Evolutionary conservation across 345 rosid genomes (phyloP), one percentile per base, ranked within the genome.

Genomic region (Lagerstroemia speciosa): DNA sequence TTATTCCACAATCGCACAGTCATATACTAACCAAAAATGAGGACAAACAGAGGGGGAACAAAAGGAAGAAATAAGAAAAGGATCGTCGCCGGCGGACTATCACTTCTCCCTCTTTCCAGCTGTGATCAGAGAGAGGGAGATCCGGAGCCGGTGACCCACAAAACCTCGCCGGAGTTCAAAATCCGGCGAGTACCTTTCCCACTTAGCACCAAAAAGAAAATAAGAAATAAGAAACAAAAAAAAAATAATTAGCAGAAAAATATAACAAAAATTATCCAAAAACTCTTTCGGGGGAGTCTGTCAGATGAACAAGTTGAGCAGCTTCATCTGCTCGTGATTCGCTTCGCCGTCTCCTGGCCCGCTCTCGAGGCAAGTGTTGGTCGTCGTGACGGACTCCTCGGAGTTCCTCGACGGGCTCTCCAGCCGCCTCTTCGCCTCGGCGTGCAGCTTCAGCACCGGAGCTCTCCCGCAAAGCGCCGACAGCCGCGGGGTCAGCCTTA

Each of bases 361-460:
- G 67, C 83, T 84, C 8, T 86, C 89, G 10, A 80, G 78, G 68
- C 86, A 86, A 26, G 98, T 83, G 37, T 92, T 89, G 62, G 88
- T 84, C 33, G 93, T 89, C 65, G 88, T 88, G 15, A 65, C 92
- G 2, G 97, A 93, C 65, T 83, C 97, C 83, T 89, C 96, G 5
- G 96, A 93, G 75, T 86, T 91, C 97, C 89, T 85, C 22, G 97
- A 93, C 62, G 92, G 92, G 29, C 90, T 81, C 34, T 65, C 82
- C 2, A 87, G 83, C 63, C 95, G 77, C 61, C 83, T 72, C 67
- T 15, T 37, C 26, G 52, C n/a, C 27, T 77, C 87, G 9, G 72
- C 74, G 65, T 79, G 78, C 6, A 9, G 29, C 68, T 79, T 78
- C 9, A 11, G 22, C 2, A 74, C 64, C 24, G 73, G 70, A 17